Conservation (phyloP, 805 yeast genomes). For the Torulaspora maleeae region DNA sequence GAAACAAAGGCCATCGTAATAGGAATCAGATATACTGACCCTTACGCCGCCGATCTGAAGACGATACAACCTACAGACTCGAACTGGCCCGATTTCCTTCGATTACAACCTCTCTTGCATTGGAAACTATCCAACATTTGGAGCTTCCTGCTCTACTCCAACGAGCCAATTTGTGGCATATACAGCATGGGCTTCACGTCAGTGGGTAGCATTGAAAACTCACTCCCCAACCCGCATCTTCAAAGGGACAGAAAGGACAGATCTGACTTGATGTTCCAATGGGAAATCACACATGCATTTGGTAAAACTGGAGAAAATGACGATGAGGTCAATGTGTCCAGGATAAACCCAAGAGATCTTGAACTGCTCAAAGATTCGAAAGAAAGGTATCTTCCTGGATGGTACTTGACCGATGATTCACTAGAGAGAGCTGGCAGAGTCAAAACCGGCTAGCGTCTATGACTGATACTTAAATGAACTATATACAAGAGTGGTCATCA, state of each 20-base stretch:
- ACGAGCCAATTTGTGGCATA: slow-evolving; percentile 65
- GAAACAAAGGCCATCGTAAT: slow-evolving; percentile 70
- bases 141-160: slow-evolving; percentile 62
- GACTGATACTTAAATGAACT: slow-evolving; percentile 2
- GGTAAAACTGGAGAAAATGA: slow-evolving; percentile 1
- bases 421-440: slow-evolving; percentile 35
- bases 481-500: slow-evolving; percentile 8
- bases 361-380: slow-evolving; percentile 6
- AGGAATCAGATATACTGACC: slow-evolving; percentile 86
- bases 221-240: slow-evolving; percentile 66
- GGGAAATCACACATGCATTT: slow-evolving; percentile 28
- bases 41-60: slow-evolving; percentile 59
- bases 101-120: slow-evolving; percentile 83
- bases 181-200: slow-evolving; percentile 88
- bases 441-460: slow-evolving; percentile 8
- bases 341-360: slow-evolving; percentile 12
- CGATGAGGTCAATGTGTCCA: slow-evolving; percentile 8
- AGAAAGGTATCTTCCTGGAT: slow-evolving; percentile 30
- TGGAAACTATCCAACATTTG: slow-evolving; percentile 86
- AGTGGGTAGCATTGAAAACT: slow-evolving; percentile 71
- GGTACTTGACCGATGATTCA: slow-evolving; percentile 32
- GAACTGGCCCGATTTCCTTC: slow-evolving; percentile 82
- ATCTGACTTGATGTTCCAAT: slow-evolving; percentile 15
- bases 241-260: slow-evolving; percentile 5
- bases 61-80: slow-evolving; percentile 75